Evolutionary conservation across 75 land plant species (phyloP).

Genomic region (Pinus tabuliformis): DNA sequence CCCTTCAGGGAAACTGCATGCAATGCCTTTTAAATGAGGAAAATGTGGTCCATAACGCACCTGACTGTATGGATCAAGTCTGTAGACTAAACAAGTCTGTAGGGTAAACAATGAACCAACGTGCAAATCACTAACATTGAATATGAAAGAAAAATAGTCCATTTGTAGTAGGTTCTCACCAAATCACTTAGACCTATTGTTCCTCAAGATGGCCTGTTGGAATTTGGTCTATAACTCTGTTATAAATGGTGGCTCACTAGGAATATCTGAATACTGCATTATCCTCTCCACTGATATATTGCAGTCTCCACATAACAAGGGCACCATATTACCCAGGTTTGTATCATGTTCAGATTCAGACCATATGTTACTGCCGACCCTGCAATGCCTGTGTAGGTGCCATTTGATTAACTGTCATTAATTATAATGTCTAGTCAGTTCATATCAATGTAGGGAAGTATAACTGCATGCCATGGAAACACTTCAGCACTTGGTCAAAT

Average conservation of each 20-base stretch:
- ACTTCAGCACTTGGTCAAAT: background rate
- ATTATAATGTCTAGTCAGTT: background rate
- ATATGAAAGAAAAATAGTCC: background rate
- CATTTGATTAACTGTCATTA: background rate
- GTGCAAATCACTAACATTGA: background rate
- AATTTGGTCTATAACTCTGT: conserved; percentile 35
- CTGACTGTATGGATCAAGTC: conserved; percentile 21
- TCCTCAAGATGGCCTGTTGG: conserved; percentile 63
- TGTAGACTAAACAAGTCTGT: background rate
- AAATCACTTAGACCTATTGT: conserved; percentile 45
- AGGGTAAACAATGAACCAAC: background rate
- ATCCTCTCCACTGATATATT: conserved; percentile 88
- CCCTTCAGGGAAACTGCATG: conserved; percentile 50
- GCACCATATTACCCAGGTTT: conserved; percentile 55
- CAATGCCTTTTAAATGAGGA: conserved; percentile 49
- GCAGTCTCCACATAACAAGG: conserved; percentile 75
- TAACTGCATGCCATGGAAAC: background rate
- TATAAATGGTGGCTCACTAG: conserved; percentile 74
- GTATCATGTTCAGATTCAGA: conserved; percentile 56
- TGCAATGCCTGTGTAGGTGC: conserved; percentile 49
- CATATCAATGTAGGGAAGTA: background rate
- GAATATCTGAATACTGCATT: conserved; percentile 55
- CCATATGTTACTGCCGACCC: conserved; percentile 87
- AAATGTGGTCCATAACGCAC: conserved; percentile 69
- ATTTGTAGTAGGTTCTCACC: conserved; percentile 23